Evolutionary conservation across 257 asterid genomes (phyloP).

Genomic region (Echium plantagineum): DNA sequence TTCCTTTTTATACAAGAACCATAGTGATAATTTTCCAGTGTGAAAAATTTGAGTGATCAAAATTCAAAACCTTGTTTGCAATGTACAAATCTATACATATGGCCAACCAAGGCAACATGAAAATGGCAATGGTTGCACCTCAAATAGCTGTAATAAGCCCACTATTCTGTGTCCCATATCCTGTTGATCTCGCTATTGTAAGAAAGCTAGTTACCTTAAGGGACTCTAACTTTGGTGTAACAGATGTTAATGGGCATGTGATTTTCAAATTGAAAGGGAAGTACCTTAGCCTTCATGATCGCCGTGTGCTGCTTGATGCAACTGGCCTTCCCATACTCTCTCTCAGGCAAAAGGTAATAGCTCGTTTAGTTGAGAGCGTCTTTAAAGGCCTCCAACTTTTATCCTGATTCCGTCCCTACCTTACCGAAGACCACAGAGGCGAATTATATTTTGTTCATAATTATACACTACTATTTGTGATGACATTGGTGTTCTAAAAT

Average conservation of each 20-base stretch:
- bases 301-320: conserved; percentile 63
- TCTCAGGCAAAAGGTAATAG: conserved; percentile 50
- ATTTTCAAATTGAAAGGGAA: conserved; percentile 58
- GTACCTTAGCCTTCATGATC: conserved; percentile 51
- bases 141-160: conserved; percentile 47
- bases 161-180: conserved; percentile 54
- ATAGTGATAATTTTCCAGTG: neutral
- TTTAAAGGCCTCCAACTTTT: too few relatives aligned
- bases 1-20: neutral
- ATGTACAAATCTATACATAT: conserved; percentile 3
- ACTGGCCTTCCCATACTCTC: conserved; percentile 53
- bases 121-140: conserved; percentile 11
- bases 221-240: conserved; percentile 47
- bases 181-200: conserved; percentile 45
- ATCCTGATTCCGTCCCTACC: too few relatives aligned
- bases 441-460: too few relatives aligned
- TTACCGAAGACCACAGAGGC: too few relatives aligned
- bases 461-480: too few relatives aligned
- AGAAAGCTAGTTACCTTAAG: conserved; percentile 50
- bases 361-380: too few relatives aligned
- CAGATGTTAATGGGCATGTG: conserved; percentile 50
- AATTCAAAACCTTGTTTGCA: conserved; percentile 11
- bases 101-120: neutral
- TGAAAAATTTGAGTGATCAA: neutral
- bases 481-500: neutral